Evolutionary conservation across 805 yeast species (phyloP), one percentile per base, ranked within the genome.

Genomic region (Hanseniaspora lindneri): DNA sequence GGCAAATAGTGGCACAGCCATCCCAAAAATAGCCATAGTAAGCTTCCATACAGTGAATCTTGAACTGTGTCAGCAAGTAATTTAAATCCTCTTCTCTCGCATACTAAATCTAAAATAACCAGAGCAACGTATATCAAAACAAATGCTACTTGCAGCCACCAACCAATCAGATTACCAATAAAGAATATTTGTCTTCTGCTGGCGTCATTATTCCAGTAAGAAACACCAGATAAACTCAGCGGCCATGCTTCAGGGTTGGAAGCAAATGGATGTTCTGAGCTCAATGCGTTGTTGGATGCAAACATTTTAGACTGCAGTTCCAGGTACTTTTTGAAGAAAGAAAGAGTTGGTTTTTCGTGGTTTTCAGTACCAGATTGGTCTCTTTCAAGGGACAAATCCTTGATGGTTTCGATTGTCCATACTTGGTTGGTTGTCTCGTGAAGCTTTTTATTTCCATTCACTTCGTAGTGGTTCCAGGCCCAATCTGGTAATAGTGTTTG

Each of bases 241-340:
- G 98, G 98, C 98, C 98, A 92, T 7, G 80, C 68, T 54, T 77
- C 74, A 2, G 98, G 98, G 53, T 77, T 79, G 4, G 96, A 86
- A 9, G 96, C 95, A 69, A 84, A 92, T 40, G 98, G 98, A 66
- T 92, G 98, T 23, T 83, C 86, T 14, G 88, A 73, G 1, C 87
- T 73, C 55, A 92, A 72, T 56, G 80, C 79, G 67, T 89, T 92
- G 68, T 92, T 92, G 60, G 88, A 95, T 53, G 78, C 76, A 71
- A 92, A 87, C 98, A 92, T 92, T 52, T 75, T 71, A 27, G 71
- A 65, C 67, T 92, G 98, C 53, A 88, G 71, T 66, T 92, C 97
- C 66, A 77, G 69, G 87, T 95, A 92, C 65, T 92, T 92, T 52
- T 70, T 73, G 55, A 85, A 72, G 69, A 92, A 92, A 50, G 95